Conservation (phyloP, 495 filamentous ascomycete species). For the Daldinia childiae region DNA sequence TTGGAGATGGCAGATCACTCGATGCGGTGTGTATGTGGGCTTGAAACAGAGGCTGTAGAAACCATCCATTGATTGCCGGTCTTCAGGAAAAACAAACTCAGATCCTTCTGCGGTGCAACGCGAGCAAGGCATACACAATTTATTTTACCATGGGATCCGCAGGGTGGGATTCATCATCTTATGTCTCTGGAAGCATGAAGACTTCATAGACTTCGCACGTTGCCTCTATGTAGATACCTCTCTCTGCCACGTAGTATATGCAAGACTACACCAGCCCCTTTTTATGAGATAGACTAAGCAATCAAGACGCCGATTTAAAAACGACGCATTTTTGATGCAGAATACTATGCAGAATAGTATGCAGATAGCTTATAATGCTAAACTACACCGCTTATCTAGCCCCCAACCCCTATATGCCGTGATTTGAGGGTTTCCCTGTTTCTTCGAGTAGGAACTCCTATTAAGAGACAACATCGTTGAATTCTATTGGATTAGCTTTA, state of each 20-base stretch:
- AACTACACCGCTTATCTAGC: constrained; percentile 36
- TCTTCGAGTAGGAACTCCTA: neutral
- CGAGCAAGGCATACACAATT: constrained; percentile 1
- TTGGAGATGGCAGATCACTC: constrained; percentile 25
- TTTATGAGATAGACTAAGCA: constrained; percentile 14
- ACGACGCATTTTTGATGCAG: constrained; percentile 13
- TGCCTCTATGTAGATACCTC: neutral
- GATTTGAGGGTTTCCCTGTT: constrained; percentile 24
- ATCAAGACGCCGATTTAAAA: constrained; percentile 9
- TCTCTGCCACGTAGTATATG: constrained; percentile 30
- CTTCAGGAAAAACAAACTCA: constrained; percentile 6
- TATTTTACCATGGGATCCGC: constrained; percentile 11
- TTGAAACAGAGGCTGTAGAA: neutral
- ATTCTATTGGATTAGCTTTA: constrained; percentile 3
- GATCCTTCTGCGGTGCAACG: constrained; percentile 39
- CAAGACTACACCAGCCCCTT: constrained; percentile 12
- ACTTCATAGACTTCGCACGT: constrained; percentile 7
- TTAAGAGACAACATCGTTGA: neutral
- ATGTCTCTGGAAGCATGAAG: constrained; percentile 5
- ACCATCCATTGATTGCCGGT: constrained; percentile 9
- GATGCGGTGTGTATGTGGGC: constrained; percentile 19
- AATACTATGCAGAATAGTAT: constrained; percentile 10
- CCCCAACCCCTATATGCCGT: constrained; percentile 24
- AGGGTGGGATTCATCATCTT: constrained; percentile 10
- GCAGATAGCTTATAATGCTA: constrained; percentile 22